Conservation (phyloP, 352 stramenopile genomes). For the Globisporangium spiculum region DNA sequence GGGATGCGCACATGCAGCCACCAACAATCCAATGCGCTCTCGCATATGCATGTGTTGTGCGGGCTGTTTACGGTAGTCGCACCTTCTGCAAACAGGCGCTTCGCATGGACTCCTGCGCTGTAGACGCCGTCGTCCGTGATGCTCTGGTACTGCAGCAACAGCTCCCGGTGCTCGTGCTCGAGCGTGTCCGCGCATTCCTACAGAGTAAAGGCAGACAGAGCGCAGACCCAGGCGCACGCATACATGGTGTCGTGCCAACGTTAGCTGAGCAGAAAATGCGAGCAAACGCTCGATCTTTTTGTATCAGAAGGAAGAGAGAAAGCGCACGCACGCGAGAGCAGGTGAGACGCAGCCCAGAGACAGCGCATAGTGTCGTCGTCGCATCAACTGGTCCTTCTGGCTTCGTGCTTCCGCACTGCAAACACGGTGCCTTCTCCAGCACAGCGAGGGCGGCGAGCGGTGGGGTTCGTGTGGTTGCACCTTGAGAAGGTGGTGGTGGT, state of each 20-base stretch:
- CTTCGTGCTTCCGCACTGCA: conserved; percentile 35
- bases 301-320: not conserved
- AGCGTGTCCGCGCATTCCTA: conserved; percentile 34
- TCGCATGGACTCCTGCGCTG: conserved; percentile 31
- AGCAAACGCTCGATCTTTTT: not conserved
- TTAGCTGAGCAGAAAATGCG: not conserved
- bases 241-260: not conserved
- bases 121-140: conserved; percentile 46
- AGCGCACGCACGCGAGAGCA: conserved; percentile 40
- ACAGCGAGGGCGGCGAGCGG: conserved; percentile 15
- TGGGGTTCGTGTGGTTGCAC: not conserved
- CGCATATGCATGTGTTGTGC: not conserved
- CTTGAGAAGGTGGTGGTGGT: not conserved
- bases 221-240: not conserved
- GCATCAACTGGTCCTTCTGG: conserved; percentile 2
- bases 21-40: not conserved
- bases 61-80: not conserved
- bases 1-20: not conserved
- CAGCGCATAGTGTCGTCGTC: conserved; percentile 21
- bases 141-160: conserved; percentile 39
- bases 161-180: conserved; percentile 18
- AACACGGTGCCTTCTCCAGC: conserved; percentile 43
- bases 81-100: conserved; percentile 48
- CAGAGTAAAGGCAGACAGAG: not conserved
- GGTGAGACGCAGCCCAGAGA: conserved; percentile 38